phyloP scores from a whole-genome alignment of 768 basidiomycete genomes.

The Chalciporus piperatus region DNA sequence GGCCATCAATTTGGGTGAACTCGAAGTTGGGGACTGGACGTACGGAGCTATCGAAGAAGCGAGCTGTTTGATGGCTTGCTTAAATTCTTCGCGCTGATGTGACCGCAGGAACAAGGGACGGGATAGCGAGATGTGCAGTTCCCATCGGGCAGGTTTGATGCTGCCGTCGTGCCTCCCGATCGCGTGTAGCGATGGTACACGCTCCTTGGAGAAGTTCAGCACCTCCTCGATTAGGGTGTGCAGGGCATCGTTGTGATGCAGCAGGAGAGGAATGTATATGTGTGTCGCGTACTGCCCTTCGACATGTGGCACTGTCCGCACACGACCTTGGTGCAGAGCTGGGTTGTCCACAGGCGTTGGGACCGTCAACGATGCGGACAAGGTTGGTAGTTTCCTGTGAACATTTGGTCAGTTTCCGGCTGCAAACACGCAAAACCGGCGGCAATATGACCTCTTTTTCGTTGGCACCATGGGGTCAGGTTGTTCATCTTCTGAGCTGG shows the following conservation, averaged over 20 bases:
- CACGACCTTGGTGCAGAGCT: constrained; percentile 78
- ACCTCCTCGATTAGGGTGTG: constrained; percentile 45
- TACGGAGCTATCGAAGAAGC: constrained; percentile 49
- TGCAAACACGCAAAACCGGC: background rate
- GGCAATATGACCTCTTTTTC: constrained; percentile 42
- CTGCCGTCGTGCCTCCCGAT: constrained; percentile 30
- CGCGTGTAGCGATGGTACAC: constrained; percentile 47
- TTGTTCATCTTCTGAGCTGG: constrained; percentile 46
- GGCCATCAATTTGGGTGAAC: constrained; percentile 2
- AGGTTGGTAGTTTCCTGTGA: constrained; percentile 58
- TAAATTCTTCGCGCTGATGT: constrained; percentile 76
- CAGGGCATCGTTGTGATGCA: constrained; percentile 44
- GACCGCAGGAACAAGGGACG: constrained; percentile 76
- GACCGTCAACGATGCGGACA: constrained; percentile 48
- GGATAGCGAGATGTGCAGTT: constrained; percentile 84
- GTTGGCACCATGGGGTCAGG: constrained; percentile 12
- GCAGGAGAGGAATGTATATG: constrained; percentile 64
- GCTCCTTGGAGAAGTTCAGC: constrained; percentile 39
- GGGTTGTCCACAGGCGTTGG: constrained; percentile 68
- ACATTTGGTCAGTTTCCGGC: background rate
- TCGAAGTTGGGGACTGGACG: constrained; percentile 17
- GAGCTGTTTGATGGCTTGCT: constrained; percentile 52
- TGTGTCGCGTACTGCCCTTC: constrained; percentile 85
- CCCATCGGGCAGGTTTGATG: constrained; percentile 20
- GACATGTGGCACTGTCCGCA: constrained; percentile 71